phyloP scores from a whole-genome alignment of 2,329 filamentous ascomycete genomes.

The Domatiomyces catenatus region DNA sequence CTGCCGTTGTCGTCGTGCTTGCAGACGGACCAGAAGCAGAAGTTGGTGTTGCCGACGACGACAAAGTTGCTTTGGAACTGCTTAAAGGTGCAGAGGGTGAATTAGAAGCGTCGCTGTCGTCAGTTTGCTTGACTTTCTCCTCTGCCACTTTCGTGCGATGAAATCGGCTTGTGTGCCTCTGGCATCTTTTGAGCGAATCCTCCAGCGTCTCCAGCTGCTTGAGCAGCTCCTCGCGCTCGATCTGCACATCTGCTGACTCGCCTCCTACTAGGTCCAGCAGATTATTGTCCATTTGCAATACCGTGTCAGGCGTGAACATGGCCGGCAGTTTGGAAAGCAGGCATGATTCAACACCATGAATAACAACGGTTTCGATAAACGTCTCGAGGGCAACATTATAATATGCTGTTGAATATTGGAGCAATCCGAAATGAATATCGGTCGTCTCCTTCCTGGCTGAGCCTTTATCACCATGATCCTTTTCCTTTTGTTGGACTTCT shows the following conservation, averaged over 20 bases:
- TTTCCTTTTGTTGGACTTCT: neutral
- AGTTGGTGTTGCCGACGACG: neutral
- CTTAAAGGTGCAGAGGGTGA: neutral
- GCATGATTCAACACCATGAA: constrained; percentile 35
- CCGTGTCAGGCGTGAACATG: constrained; percentile 27
- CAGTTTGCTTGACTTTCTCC: neutral
- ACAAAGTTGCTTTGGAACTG: neutral
- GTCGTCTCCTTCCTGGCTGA: constrained; percentile 4
- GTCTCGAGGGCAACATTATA: constrained; percentile 29
- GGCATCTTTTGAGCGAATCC: constrained; percentile 12
- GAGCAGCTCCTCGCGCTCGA: constrained; percentile 11
- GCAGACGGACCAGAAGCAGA: too few species aligned
- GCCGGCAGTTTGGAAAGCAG: constrained; percentile 28
- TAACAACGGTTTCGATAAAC: constrained; percentile 35
- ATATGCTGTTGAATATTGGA: constrained; percentile 17
- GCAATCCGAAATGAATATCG: constrained; percentile 9
- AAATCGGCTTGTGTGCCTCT: constrained; percentile 2
- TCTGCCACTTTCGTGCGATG: too few species aligned
- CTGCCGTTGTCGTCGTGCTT: too few species aligned
- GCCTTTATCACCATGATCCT: neutral
- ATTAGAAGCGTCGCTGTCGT: neutral
- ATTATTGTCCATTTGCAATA: constrained; percentile 24
- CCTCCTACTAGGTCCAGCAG: constrained; percentile 26
- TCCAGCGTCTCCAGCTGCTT: constrained; percentile 22
- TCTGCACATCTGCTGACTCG: constrained; percentile 8